Evolutionary conservation across 805 yeast species (phyloP).

Genomic region (Suhomyces faveliae): DNA sequence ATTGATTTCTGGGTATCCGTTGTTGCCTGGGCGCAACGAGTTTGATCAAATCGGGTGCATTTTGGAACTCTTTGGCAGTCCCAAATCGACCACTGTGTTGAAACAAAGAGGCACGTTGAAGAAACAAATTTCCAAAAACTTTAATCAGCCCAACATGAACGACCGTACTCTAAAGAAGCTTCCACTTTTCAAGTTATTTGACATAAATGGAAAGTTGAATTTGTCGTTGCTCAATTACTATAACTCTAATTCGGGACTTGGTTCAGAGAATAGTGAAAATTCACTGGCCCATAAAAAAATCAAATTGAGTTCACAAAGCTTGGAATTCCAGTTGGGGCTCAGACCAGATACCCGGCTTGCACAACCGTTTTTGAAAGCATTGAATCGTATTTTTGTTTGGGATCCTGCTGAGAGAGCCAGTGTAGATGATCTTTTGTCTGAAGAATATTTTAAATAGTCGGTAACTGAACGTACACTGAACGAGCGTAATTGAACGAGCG

Average conservation of each 20-base stretch:
- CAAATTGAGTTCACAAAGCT: slow-evolving; percentile 26
- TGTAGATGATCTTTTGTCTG: slow-evolving; percentile 6
- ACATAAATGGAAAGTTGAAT: slow-evolving; percentile 38
- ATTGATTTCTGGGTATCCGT: slow-evolving; percentile 34
- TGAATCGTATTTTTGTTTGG: slow-evolving; percentile 36
- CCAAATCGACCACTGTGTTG: slow-evolving; percentile 39
- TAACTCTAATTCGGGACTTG: slow-evolving; percentile 2
- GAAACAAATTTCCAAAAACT: slow-evolving; percentile 10
- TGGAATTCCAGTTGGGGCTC: slow-evolving; percentile 31
- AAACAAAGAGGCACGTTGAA: slow-evolving; percentile 38
- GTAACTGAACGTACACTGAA: no score
- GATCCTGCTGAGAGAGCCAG: slow-evolving; percentile 21
- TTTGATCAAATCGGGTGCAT: slow-evolving; percentile 45
- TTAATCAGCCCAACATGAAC: slow-evolving; percentile 14
- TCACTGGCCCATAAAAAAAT: slow-evolving; percentile 15
- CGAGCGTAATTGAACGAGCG: no score
- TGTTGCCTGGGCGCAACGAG: slow-evolving; percentile 51
- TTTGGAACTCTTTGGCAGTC: slow-evolving; percentile 48
- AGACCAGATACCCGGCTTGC: slow-evolving; percentile 7
- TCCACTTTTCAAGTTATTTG: slow-evolving; percentile 37
- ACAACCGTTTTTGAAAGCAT: slow-evolving; percentile 24
- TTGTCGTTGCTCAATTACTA: slow-evolving; percentile 30
- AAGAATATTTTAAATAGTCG: slow-evolving; percentile 4
- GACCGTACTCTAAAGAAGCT: slow-evolving; percentile 36
- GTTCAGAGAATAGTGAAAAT: background rate